These are phyloP conservation scores for Fusarium caatingaense DNA, from an alignment of 2,329 filamentous ascomycete species.

Conservation along the genomic window DNA sequence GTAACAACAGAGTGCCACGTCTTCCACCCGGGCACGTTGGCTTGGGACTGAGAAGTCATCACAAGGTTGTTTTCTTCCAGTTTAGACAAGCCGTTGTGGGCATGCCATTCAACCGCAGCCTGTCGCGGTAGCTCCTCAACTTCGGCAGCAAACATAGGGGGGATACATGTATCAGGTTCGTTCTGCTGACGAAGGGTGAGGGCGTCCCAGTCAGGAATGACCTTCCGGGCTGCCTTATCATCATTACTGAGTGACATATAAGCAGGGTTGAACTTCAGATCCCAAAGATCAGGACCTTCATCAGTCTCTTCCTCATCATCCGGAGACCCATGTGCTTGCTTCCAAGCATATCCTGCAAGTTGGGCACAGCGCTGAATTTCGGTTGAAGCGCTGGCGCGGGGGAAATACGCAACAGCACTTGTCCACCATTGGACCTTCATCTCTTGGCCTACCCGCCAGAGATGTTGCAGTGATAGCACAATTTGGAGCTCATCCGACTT, in stretches of 20 bases:
- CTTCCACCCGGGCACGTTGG: slow-evolving; percentile 42
- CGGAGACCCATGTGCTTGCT: slow-evolving; percentile 53
- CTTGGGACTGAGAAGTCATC: slow-evolving; percentile 35
- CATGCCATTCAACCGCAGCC: slow-evolving; percentile 87
- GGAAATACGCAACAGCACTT: slow-evolving; percentile 80
- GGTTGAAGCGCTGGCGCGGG: slow-evolving; percentile 50
- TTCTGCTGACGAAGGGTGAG: slow-evolving; percentile 54
- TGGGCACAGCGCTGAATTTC: slow-evolving; percentile 52
- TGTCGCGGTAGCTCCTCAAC: slow-evolving; percentile 80
- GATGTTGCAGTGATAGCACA: slow-evolving; percentile 83
- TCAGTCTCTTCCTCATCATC: slow-evolving; percentile 62
- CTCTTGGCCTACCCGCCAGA: slow-evolving; percentile 82
- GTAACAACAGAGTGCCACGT: slow-evolving; percentile 48
- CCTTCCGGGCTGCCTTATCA: slow-evolving; percentile 37
- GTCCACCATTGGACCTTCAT: slow-evolving; percentile 80
- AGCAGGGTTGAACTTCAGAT: slow-evolving; percentile 67
- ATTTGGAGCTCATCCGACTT: slow-evolving; percentile 67
- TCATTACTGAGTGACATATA: slow-evolving; percentile 57
- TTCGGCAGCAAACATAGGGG: slow-evolving; percentile 80
- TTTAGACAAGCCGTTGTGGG: slow-evolving; percentile 67
- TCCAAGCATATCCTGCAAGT: slow-evolving; percentile 63
- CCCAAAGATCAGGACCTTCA: slow-evolving; percentile 74
- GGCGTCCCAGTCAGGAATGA: slow-evolving; percentile 64
- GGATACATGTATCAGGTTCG: slow-evolving; percentile 54
- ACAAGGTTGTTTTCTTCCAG: slow-evolving; percentile 47